These are phyloP conservation scores for Fragaria vesca DNA, from an alignment of 306 rosid species.

Conservation along the genomic window DNA sequence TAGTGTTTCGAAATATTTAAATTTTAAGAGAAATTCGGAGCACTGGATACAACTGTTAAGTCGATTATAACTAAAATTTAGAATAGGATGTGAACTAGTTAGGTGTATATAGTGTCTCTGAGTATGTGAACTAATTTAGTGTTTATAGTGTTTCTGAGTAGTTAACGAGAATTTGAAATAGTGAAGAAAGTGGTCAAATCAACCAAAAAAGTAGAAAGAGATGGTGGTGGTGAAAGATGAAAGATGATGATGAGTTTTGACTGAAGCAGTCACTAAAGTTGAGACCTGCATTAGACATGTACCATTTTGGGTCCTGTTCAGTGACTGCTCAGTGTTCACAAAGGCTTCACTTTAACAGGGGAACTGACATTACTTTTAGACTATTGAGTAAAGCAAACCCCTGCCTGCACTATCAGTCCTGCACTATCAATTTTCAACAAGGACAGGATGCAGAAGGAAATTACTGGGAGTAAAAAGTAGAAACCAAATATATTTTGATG, in stretches of 20 bases:
- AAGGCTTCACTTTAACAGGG: not conserved
- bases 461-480: not conserved
- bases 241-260: not conserved
- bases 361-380: not conserved
- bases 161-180: accelerated
- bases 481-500: not conserved
- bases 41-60: too few species aligned
- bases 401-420: not conserved
- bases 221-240: not conserved
- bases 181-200: not conserved
- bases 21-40: not conserved
- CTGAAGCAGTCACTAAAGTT: not conserved
- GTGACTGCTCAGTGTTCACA: not conserved
- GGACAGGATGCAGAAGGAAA: not conserved
- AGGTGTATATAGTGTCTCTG: accelerated
- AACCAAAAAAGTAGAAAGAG: not conserved
- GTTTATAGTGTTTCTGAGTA: not conserved
- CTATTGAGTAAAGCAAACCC: not conserved
- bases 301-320: not conserved
- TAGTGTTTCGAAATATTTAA: not conserved
- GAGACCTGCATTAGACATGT: not conserved
- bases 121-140: not conserved
- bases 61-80: too few species aligned
- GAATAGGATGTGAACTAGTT: too few species aligned
- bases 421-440: not conserved